Percentiles rank a stretch among this genome's conserved stretches.
Conservation (phyloP, 192 early-diverging fungal species). For the Backusella australiensis region DNA sequence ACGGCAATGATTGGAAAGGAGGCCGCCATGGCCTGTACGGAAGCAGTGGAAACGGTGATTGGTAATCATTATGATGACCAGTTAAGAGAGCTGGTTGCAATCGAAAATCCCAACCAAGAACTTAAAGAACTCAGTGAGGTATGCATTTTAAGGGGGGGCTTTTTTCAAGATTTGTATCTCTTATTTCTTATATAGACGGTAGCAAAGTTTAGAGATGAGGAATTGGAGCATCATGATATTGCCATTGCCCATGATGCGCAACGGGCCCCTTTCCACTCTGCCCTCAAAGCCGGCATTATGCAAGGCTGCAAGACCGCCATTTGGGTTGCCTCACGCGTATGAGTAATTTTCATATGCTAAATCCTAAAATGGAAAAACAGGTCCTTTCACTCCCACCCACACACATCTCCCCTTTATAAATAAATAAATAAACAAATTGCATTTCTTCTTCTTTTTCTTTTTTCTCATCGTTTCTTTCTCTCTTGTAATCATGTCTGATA, state of each 20-base stretch:
- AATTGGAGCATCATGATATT: conserved; percentile 90
- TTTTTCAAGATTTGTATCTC: not conserved
- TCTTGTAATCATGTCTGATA: conserved; percentile 24
- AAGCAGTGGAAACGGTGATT: conserved; percentile 96
- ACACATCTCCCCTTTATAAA: not conserved
- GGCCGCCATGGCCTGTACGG: conserved; percentile 98
- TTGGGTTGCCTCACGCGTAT: conserved; percentile 85
- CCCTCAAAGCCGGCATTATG: conserved; percentile 75
- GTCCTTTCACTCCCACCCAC: not conserved
- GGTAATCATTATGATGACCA: conserved; percentile 97
- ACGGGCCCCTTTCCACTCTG: conserved; percentile 75
- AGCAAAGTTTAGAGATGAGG: conserved; percentile 89
- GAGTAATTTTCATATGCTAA: conserved; percentile 24
- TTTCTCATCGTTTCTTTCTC: not conserved
- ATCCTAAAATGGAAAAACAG: conserved; percentile 1
- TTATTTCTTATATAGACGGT: conserved; percentile 52
- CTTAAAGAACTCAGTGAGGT: conserved; percentile 60
- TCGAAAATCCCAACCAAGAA: conserved; percentile 58
- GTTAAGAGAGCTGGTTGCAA: conserved; percentile 75
- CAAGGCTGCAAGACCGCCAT: conserved; percentile 91
- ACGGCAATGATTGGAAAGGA: conserved; percentile 91
- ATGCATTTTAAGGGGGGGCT: conserved; percentile 15
- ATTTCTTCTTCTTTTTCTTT: not conserved
- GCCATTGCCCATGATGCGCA: conserved; percentile 85
- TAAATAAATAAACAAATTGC: not conserved